Base-by-base conservation (phyloP, 2,329 filamentous ascomycete genomes). In the Pezicula radicicola region DNA sequence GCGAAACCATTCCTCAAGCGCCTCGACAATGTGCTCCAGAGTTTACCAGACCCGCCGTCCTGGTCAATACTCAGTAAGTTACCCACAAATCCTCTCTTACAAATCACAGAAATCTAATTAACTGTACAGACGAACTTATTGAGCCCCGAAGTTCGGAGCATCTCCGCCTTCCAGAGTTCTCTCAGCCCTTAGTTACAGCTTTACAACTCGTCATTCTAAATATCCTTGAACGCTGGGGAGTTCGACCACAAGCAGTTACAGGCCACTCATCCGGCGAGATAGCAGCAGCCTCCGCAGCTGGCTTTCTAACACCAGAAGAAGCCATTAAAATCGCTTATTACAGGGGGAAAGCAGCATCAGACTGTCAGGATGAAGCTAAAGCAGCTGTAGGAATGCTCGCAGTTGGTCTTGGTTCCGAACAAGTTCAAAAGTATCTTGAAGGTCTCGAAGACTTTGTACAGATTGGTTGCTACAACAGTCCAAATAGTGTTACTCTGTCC, bases 371-470 rank as follows among this genome's bases (percentile, higher is more conserved):
- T 15, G 21, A 25, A 15, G 15, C 33, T 4, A 16, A 39, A 25
- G 16, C 66, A 9, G 75, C 75, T 1, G 68, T 65, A 1, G 19
- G 35, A 27, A 81, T 81, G 78, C 57, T 80, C 40, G 75, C 75
- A 0, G 75, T 70, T 0, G 73, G 70, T 0, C 67, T 68, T 21
- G 40, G 33, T 8, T 3, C n/a, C 3, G 50, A 47, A 8, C 8
- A 41, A n/a, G 68, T 66, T 9, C 59, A 61, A 0, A 50, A 41
- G 68, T 4, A 61, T 55, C 10, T 52, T 66, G 2, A 1, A 62
- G 36, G 21, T 8, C 21, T 37, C 6, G 21, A 51, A 21, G 12
- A 30, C 3, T 30, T 30, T 13, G 48, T 54, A 60, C 43, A 51
- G 4, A 56, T 73, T 6, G 67, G 68, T 12, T 68, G 66, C 19